Conservation (phyloP, 2,329 filamentous ascomycete genomes). For the Scedosporium dehoogii region DNA sequence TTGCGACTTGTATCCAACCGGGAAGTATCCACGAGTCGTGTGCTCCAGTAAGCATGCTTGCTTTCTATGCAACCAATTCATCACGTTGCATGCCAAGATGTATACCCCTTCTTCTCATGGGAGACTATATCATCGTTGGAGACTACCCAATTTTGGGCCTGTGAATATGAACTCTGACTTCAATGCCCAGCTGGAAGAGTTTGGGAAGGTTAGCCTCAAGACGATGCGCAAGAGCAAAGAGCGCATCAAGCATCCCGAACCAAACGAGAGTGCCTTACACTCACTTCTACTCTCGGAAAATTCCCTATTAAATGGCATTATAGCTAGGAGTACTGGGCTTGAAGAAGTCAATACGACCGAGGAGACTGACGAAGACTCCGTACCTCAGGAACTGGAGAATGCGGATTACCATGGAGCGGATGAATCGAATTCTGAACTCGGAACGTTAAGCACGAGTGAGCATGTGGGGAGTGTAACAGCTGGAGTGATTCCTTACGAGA, state of each 20-base stretch:
- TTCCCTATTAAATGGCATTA: not conserved
- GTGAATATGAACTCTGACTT: not conserved
- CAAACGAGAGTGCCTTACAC: not conserved
- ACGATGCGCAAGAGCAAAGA: not conserved
- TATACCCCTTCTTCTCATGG: constrained; percentile 31
- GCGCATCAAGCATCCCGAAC: not conserved
- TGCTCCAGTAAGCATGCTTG: constrained; percentile 40
- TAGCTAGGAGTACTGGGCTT: not conserved
- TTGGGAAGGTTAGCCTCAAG: not conserved
- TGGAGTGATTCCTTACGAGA: too few species aligned
- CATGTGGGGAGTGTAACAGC: too few species aligned
- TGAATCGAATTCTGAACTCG: too few species aligned
- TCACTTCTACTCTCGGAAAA: not conserved
- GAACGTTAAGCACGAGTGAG: too few species aligned
- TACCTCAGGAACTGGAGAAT: too few species aligned
- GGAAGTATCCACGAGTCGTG: constrained; percentile 28
- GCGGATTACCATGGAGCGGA: too few species aligned
- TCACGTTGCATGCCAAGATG: constrained; percentile 29
- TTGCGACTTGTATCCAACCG: constrained; percentile 22
- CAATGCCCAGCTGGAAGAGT: not conserved
- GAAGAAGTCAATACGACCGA: not conserved
- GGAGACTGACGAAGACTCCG: too few species aligned
- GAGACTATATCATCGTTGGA: constrained; percentile 34
- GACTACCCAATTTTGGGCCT: constrained; percentile 21
- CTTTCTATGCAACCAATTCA: constrained; percentile 38